These are phyloP conservation scores for Lactifluus piperatus DNA, from an alignment of 768 basidiomycete species.

Conservation along the genomic window DNA sequence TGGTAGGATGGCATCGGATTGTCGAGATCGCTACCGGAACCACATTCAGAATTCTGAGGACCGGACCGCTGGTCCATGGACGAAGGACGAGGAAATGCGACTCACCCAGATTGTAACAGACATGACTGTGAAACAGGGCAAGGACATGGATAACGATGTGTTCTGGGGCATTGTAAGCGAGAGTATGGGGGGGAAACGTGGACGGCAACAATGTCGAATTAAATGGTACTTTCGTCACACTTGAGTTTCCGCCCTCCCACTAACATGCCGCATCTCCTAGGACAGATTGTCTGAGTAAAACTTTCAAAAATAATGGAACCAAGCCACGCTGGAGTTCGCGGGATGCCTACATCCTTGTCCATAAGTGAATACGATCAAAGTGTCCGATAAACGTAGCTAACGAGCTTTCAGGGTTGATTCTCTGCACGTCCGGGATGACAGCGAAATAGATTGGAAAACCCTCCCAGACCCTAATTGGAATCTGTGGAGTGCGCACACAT, in stretches of 20 bases:
- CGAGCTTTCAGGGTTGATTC: constrained; percentile 51
- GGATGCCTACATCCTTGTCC: constrained; percentile 74
- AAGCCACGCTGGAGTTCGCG: constrained; percentile 66
- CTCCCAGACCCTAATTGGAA: constrained; percentile 72
- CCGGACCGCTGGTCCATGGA: constrained; percentile 60
- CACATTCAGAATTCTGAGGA: constrained; percentile 62
- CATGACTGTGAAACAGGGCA: constrained; percentile 66
- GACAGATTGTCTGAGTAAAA: constrained; percentile 70
- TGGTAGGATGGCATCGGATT: constrained; percentile 70
- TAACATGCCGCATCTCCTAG: constrained; percentile 28
- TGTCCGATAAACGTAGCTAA: neutral
- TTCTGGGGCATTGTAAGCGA: constrained; percentile 77
- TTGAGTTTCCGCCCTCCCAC: neutral
- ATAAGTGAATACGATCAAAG: constrained; percentile 46
- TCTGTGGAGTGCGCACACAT: constrained; percentile 70
- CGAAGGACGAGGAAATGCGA: constrained; percentile 69
- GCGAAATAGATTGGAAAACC: constrained; percentile 79
- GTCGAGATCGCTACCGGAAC: constrained; percentile 80
- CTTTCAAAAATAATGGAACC: constrained; percentile 61
- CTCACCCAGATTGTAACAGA: constrained; percentile 67
- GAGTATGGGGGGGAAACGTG: constrained; percentile 66
- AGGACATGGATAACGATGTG: constrained; percentile 66
- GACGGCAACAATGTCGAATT: constrained; percentile 77
- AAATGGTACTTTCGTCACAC: constrained; percentile 52
- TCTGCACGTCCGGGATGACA: constrained; percentile 66